Evolutionary conservation across 805 yeast species (phyloP).

Genomic region (Hanseniaspora thailandica): DNA sequence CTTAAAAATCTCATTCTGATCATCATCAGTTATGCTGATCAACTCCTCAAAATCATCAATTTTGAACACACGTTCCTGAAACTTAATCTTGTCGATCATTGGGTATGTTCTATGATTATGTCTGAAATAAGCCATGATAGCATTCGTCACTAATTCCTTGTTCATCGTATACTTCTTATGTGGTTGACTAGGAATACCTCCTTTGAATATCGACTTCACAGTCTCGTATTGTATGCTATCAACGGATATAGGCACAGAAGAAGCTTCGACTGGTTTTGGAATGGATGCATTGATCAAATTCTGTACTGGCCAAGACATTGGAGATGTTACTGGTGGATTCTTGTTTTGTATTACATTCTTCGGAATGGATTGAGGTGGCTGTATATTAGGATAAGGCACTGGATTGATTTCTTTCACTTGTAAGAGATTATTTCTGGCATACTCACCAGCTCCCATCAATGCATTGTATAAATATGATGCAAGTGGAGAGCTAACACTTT

Average conservation of each 20-base stretch:
- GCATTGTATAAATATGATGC: not conserved
- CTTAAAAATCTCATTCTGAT: conserved; percentile 22
- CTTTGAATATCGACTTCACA: conserved; percentile 24
- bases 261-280: not conserved
- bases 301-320: not conserved
- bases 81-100: conserved; percentile 32
- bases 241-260: conserved; percentile 25
- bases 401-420: not conserved
- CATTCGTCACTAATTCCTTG: conserved; percentile 28
- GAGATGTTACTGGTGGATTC: not conserved
- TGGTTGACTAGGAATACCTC: conserved; percentile 17
- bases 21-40: conserved; percentile 22
- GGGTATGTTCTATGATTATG: conserved; percentile 37
- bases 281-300: conserved; percentile 10
- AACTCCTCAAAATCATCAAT: conserved; percentile 22
- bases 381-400: not conserved
- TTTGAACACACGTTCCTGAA: conserved; percentile 27
- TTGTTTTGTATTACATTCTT: not conserved
- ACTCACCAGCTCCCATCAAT: not conserved
- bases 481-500: not conserved
- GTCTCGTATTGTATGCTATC: conserved; percentile 27
- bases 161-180: conserved; percentile 23
- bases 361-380: conserved; percentile 14
- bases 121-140: conserved; percentile 36
- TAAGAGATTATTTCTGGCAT: not conserved